A percentile compares a stretch with the other conserved stretches of the same genome.
Evolutionary conservation across 2,329 filamentous ascomycete species (phyloP).

Genomic region (Botrytis medusae): DNA sequence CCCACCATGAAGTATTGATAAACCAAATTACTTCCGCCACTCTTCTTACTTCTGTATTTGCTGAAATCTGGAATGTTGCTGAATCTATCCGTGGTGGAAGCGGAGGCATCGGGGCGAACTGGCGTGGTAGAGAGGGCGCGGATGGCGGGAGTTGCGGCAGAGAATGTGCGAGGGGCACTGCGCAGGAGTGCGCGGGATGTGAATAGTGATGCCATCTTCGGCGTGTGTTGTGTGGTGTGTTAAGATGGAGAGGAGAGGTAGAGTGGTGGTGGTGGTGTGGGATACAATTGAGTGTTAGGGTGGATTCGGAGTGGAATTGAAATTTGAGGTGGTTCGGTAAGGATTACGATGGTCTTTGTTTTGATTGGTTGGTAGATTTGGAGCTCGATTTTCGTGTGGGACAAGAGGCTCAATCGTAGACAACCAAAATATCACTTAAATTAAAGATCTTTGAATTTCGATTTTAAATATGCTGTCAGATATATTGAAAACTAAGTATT

Average conservation of each 20-base stretch:
- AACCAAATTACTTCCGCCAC: conserved; percentile 73
- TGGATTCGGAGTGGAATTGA: conserved; percentile 21
- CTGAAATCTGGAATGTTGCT: conserved; percentile 81
- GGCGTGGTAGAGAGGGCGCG: conserved; percentile 51
- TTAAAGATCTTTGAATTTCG: not conserved
- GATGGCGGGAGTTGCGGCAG: conserved; percentile 42
- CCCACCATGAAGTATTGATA: conserved; percentile 99
- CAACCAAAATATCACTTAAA: not conserved
- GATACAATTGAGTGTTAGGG: conserved; percentile 21
- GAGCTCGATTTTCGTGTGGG: conserved; percentile 16
- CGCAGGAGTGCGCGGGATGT: conserved; percentile 70
- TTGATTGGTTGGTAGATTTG: conserved; percentile 19
- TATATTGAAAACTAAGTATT: not conserved
- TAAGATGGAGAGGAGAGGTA: conserved; percentile 15
- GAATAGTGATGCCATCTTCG: conserved; percentile 65
- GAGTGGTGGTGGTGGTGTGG: conserved; percentile 17
- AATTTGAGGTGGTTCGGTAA: conserved; percentile 21
- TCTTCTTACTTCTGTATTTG: conserved; percentile 75
- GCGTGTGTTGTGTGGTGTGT: conserved; percentile 20
- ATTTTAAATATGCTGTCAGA: not conserved
- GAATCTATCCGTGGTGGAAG: conserved; percentile 21
- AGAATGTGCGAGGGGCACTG: conserved; percentile 43
- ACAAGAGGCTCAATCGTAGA: not conserved
- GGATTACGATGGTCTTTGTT: conserved; percentile 21
- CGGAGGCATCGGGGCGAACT: conserved; percentile 29